Percentiles rank a stretch among this genome's conserved stretches.
phyloP scores from a whole-genome alignment of 345 rosid genomes.

The Trapa bicornis region DNA sequence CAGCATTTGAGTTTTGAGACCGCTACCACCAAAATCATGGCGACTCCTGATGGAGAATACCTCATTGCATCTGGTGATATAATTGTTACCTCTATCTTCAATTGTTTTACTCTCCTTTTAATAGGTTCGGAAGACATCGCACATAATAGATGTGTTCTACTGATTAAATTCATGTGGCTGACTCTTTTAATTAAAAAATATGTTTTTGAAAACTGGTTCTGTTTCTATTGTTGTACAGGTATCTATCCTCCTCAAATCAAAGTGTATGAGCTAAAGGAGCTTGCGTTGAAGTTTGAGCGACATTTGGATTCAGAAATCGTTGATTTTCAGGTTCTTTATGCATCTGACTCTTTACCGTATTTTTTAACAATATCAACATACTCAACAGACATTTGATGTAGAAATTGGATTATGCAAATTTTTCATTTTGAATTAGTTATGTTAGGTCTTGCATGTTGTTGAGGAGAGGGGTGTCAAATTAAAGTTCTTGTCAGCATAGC shows the following conservation, averaged over 20 bases:
- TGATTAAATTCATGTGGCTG: not conserved
- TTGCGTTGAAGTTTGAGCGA: conserved; percentile 80
- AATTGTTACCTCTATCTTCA: conserved; percentile 4
- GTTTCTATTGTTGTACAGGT: conserved; percentile 27
- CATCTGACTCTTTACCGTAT: not conserved
- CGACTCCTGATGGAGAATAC: conserved; percentile 75
- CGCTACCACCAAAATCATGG: conserved; percentile 65
- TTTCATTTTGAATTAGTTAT: not conserved
- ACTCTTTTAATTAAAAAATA: not conserved
- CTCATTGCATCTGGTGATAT: conserved; percentile 64
- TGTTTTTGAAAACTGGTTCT: conserved; percentile 3
- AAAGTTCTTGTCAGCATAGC: not conserved
- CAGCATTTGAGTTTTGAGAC: conserved; percentile 83
- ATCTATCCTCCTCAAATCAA: conserved; percentile 86
- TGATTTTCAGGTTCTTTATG: conserved; percentile 55
- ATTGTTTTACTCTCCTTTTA: not conserved
- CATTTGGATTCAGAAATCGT: conserved; percentile 80
- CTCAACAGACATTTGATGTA: not conserved
- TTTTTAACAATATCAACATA: not conserved
- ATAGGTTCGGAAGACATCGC: not conserved
- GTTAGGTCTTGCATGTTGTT: not conserved
- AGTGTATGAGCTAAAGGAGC: conserved; percentile 69
- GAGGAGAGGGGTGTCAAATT: not conserved
- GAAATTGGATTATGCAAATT: not conserved
- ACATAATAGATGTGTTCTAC: not conserved